phyloP scores from a whole-genome alignment of 148 eudicot species.

The Mesembryanthemum crystallinum region DNA sequence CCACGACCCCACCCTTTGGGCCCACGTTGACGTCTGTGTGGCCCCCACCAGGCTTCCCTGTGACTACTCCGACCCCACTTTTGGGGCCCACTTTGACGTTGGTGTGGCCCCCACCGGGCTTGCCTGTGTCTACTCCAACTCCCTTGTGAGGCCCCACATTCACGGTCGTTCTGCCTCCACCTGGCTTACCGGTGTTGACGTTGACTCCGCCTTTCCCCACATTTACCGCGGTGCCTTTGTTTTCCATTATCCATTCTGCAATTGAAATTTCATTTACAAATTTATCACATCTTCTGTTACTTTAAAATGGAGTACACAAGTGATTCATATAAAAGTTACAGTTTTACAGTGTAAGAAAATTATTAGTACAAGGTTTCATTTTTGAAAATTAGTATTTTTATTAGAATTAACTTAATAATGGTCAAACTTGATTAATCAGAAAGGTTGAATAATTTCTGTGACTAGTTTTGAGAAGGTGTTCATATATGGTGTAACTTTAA shows the following conservation, averaged over 20 bases:
- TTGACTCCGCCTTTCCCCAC: slow-evolving; percentile 22
- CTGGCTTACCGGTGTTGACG: background rate
- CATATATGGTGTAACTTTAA: too few relatives aligned
- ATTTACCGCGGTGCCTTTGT: slow-evolving; percentile 24
- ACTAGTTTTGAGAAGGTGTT: too few relatives aligned
- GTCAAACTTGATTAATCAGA: too few relatives aligned
- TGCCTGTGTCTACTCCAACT: slow-evolving; percentile 5
- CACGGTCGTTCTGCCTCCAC: slow-evolving; percentile 17
- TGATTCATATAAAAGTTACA: too few relatives aligned
- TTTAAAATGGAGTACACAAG: too few relatives aligned
- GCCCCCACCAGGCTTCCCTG: slow-evolving; percentile 22
- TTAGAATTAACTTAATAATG: too few relatives aligned
- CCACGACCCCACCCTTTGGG: slow-evolving; percentile 14
- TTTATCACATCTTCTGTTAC: too few relatives aligned
- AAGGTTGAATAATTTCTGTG: too few relatives aligned
- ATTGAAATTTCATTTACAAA: background rate
- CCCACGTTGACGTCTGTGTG: slow-evolving; percentile 26
- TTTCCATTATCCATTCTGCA: slow-evolving; percentile 25
- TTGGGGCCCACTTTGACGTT: slow-evolving; percentile 27
- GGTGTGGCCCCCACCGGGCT: slow-evolving; percentile 23
- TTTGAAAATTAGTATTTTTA: too few relatives aligned
- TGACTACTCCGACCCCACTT: slow-evolving; percentile 24
- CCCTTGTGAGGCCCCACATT: slow-evolving; percentile 16
- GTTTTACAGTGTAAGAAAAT: too few relatives aligned
- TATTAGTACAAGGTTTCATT: too few relatives aligned